Evolutionary conservation across 129 eudicot genomes (phyloP).

Genomic region (Flaveria sonorensis): DNA sequence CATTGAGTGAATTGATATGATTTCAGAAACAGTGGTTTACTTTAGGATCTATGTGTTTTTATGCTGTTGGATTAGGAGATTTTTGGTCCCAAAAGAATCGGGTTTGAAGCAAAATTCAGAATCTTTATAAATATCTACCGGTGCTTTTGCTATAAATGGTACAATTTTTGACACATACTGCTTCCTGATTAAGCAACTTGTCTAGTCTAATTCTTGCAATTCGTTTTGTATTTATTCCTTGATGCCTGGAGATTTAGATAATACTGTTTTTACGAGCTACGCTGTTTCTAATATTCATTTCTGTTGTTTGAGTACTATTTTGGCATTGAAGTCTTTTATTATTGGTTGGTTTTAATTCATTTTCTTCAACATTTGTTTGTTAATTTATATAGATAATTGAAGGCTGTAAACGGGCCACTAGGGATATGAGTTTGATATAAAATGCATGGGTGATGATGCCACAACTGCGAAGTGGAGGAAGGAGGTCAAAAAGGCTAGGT

Average conservation of each 20-base stretch:
- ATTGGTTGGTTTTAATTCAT: background rate
- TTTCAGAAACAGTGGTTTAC: background rate
- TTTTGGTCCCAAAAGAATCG: slow-evolving; percentile 23
- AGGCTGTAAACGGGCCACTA: slow-evolving; percentile 32
- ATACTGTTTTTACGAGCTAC: slow-evolving; percentile 6
- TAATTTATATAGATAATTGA: slow-evolving; percentile 22
- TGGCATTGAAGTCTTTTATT: background rate
- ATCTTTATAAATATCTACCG: background rate
- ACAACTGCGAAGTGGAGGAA: slow-evolving; percentile 97
- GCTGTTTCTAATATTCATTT: background rate
- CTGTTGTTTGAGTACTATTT: background rate
- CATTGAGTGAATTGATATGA: background rate
- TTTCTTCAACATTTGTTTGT: slow-evolving; percentile 8
- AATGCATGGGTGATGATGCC: slow-evolving; percentile 99
- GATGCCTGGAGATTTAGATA: slow-evolving; percentile 3
- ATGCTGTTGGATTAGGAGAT: slow-evolving; percentile 29
- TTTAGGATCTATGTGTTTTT: slow-evolving; percentile 1
- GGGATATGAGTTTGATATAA: slow-evolving; percentile 52
- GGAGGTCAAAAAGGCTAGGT: slow-evolving; percentile 97
- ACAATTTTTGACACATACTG: slow-evolving; percentile 18
- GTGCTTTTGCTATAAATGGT: slow-evolving; percentile 25
- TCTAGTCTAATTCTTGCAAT: background rate
- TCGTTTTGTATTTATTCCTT: background rate
- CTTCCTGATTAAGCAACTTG: slow-evolving; percentile 31
- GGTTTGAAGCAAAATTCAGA: slow-evolving; percentile 30